Base-by-base conservation (phyloP, 106 monocot genomes). In the Allium sativum region DNA sequence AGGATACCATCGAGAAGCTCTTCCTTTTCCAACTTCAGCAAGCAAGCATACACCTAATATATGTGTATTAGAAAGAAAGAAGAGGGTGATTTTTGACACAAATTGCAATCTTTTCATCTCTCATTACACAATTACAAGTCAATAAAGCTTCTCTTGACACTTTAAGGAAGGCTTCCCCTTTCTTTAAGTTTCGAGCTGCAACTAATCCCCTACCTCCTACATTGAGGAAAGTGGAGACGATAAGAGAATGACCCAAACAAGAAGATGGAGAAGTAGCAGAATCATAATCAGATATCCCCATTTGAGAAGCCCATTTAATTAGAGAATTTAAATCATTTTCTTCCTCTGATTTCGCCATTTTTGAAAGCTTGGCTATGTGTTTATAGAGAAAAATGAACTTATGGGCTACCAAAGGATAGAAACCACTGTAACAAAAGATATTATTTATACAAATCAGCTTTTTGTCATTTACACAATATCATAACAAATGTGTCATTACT, bases 181-280 rank as follows among this genome's bases (percentile, higher is more conserved):
- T 83, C 72, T 42, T 72, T 1, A 99, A 44, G 12, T 88, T 80
- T 9, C 88, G 75, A 7, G 69, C 74, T 10, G 92, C 98, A 2
- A 74, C 92, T 57, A 99, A 58, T 11, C 92, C 98, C 65, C 98
- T 82, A 55, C 98, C 98, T 71, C 98, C 92, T 42, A 84, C 81
- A 19, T 76, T 65, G 7, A 83, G 78, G 68, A 99, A 92, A 68
- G 77, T 42, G 10, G 92, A 77, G 41, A 88, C 58, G 70, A 58
- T 7, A 41, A 99, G 82, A 21, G 85, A 70, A 31, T 73, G 76
- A 3, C 87, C 87, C 68, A 98, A 70, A 31, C 87, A 87, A 51
- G 75, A 14, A 1, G 63, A 18, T 4, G 62, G 58, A 4, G 55
- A 16, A 9, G 74, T n/a, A 4, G 58, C 2, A 2, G 59, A 15